Base-by-base conservation (phyloP, 768 basidiomycete species). In the Rubroboletus satanas region DNA sequence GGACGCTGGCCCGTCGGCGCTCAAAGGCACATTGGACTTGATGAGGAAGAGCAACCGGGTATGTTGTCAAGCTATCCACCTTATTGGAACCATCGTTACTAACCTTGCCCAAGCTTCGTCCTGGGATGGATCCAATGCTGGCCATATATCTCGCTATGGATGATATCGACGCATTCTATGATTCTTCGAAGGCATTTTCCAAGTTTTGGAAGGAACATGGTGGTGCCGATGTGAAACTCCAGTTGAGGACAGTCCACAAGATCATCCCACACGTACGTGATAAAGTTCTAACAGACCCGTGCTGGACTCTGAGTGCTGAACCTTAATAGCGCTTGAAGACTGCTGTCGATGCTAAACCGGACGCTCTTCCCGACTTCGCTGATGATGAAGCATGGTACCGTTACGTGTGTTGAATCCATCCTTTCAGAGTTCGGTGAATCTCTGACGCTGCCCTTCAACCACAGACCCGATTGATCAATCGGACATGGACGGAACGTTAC, bases 191-290 rank as follows among this genome's bases (percentile, higher is more conserved):
- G 38, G 58, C 72, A 3, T 79, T 79, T 54, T 50, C 56, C 28
- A 55, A 59, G 44, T 77, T 69, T 61, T 64, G 77, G 56, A 64
- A 62, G 36, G 57, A 63, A 37, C 62, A 67, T 47, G 66, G 70
- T 8, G 54, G 71, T 3, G 51, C 63, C 11, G 41, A 56, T 4
- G 31, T 64, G 21, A 68, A 46, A 50, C 63, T 63, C 38, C 66
- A 50, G 46, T 44, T 54, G 45, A 72, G 59, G 63, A 61, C 47
- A 18, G 57, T 26, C 44, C 64, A 62, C 70, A 75, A 54, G 57
- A 71, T 79, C 29, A 59, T 77, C 28, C 74, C 77, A 31, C 75
- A 75, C 41, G 77, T 79, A 49, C 49, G 74, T 65, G 4, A 43
- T 33, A 44, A 48, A 53, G 29, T 35, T 18, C 28, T 8, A 26